phyloP scores from a whole-genome alignment of 129 eudicot genomes.

The Escallonia herrerae region DNA sequence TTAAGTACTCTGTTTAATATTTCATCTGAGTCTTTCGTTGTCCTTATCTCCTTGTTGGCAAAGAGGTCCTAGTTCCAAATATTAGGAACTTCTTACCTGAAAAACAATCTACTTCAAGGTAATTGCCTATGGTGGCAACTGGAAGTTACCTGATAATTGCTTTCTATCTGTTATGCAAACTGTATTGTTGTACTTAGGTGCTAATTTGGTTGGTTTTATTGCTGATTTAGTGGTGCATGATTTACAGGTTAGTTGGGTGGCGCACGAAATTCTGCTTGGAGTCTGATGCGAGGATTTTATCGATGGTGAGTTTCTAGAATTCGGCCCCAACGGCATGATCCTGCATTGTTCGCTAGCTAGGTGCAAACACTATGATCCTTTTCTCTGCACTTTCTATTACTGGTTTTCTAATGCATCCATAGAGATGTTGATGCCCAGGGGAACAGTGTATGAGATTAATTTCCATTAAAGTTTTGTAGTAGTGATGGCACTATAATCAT shows the following conservation, averaged over 20 bases:
- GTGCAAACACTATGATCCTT: too few species aligned
- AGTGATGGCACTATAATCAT: too few species aligned
- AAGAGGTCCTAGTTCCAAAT: neutral
- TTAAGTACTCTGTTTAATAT: too few species aligned
- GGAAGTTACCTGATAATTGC: neutral
- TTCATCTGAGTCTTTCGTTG: neutral
- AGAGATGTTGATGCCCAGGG: too few species aligned
- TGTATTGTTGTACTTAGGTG: neutral
- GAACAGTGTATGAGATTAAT: too few species aligned
- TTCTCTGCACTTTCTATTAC: too few species aligned
- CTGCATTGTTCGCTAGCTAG: too few species aligned
- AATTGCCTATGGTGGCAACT: conserved; percentile 1
- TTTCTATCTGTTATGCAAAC: neutral
- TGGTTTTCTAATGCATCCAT: too few species aligned
- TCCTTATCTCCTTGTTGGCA: neutral
- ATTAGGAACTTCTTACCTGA: neutral
- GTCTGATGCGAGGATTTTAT: conserved; percentile 2
- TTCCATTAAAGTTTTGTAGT: too few species aligned
- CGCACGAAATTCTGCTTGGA: neutral
- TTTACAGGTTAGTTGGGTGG: conserved; percentile 9
- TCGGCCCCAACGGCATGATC: neutral
- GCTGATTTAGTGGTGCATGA: neutral
- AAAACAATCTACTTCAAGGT: neutral
- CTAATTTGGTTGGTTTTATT: neutral
- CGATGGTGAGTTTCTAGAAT: conserved; percentile 6